A percentile compares a stretch with the other conserved stretches of the same genome.
Conservation (phyloP, 108 stramenopile species). For the Mayamaea pseudoterrestris region DNA sequence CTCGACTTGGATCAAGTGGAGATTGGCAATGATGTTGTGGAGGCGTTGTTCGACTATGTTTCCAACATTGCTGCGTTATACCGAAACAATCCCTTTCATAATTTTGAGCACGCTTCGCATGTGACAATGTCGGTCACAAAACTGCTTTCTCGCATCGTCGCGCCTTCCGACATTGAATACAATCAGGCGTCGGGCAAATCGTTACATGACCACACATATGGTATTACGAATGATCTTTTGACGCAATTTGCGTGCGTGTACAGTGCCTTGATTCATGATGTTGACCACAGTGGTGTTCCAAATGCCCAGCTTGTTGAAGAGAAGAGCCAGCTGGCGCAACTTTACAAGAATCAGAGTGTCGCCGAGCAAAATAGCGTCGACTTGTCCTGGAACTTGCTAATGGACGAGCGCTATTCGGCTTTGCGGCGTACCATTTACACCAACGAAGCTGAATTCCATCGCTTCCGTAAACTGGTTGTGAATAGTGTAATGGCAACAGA, state of each 20-base stretch:
- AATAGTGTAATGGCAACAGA: conserved; percentile 11
- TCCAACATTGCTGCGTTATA: neutral
- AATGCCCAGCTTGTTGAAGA: conserved; percentile 29
- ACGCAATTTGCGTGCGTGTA: conserved; percentile 31
- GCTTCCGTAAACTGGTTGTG: conserved; percentile 29
- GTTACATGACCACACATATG: conserved; percentile 10
- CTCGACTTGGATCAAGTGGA: neutral
- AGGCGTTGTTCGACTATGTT: neutral
- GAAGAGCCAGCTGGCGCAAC: conserved; percentile 19
- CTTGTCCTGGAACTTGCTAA: conserved; percentile 22
- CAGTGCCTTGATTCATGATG: conserved; percentile 1
- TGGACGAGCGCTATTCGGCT: conserved; percentile 11
- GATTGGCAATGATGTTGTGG: neutral
- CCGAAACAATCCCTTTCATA: conserved; percentile 6
- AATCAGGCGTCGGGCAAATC: neutral
- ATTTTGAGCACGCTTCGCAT: conserved; percentile 6
- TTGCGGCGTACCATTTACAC: conserved; percentile 25
- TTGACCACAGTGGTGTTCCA: conserved; percentile 22
- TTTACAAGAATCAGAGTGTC: conserved; percentile 27
- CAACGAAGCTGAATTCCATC: conserved; percentile 13
- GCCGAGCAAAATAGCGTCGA: conserved; percentile 31
- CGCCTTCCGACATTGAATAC: neutral
- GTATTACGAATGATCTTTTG: conserved; percentile 19
- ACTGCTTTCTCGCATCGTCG: neutral
- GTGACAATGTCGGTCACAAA: conserved; percentile 6